Base-by-base conservation (phyloP, 805 yeast species). In the Wickerhamomyces silvicola region DNA sequence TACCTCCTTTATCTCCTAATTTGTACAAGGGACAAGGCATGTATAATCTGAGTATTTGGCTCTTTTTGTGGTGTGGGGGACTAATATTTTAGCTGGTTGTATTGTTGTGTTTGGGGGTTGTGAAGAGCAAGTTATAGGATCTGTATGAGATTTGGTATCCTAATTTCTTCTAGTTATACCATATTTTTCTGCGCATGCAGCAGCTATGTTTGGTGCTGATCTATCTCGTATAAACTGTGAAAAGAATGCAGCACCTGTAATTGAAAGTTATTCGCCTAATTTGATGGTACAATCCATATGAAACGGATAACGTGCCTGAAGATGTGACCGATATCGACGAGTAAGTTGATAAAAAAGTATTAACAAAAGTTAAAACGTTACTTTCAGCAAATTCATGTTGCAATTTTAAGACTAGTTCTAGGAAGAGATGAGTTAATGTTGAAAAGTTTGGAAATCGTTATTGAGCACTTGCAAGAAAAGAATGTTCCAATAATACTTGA, bases 401-500 rank as follows among this genome's bases (percentile, higher is more conserved):
- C 87, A 18, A 84, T 92, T 2, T 68, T 90, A 23, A 97, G 97
- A 0, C 97, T 97, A 0, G 98, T 97, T 0, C 70, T 88, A 37
- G 98, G 98, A 0, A 65, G 98, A 30, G 95, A 87, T 52, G 56
- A 58, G 5, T 48, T 70, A 22, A 80, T 86, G 85, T 56, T 80
- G 32, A 63, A 67, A 30, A 69, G 81, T 2, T 66, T 81, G 36
- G 66, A 66, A n/a, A 50, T 64, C 19, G 67, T 85, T 14, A 64
- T 87, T 26, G 64, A 64, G 30, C 36, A 74, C 39, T 68, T 81
- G 28, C 72, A 65, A 46, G 60, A 66, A 15, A 61, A 75, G 27
- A 60, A 71, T 22, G 61, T 78, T 24, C 95, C 95, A 0, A 59
- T 92, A 5, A 76, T 92, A 3, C 55, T 92, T 28, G 98, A 92